Conservation (phyloP, 495 filamentous ascomycete species). For the Penicillium atrosanguineum region DNA sequence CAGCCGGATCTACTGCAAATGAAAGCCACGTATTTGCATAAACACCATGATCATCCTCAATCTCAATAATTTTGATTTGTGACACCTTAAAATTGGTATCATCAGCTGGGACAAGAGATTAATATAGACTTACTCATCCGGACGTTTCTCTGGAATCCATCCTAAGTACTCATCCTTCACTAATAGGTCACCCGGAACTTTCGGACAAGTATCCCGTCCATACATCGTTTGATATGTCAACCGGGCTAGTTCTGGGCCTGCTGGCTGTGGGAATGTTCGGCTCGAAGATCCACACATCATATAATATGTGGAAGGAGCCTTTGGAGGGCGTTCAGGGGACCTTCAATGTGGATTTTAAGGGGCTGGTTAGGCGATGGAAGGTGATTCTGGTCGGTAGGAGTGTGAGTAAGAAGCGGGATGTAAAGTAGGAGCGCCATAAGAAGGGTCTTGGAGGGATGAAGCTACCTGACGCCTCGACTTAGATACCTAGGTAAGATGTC, state of each 20-base stretch:
- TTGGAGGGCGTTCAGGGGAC: constrained; percentile 23
- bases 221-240: constrained; percentile 28
- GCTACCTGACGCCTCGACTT: no score
- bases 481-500: no score
- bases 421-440: constrained; percentile 1
- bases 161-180: constrained; percentile 30
- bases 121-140: background rate
- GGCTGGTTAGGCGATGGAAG: constrained; percentile 18
- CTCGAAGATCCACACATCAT: constrained; percentile 16
- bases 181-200: constrained; percentile 23
- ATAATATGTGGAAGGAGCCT: constrained; percentile 21
- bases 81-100: constrained; percentile 33
- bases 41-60: constrained; percentile 26
- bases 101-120: constrained; percentile 20
- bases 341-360: constrained; percentile 29
- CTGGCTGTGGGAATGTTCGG: constrained; percentile 22
- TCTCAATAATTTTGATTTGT: constrained; percentile 32
- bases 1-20: constrained; percentile 28
- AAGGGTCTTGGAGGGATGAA: no score
- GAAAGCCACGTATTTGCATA: constrained; percentile 28
- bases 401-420: constrained; percentile 1
- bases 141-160: constrained; percentile 20
- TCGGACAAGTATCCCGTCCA: constrained; percentile 15
- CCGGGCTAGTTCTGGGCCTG: constrained; percentile 25
- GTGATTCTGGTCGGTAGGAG: constrained; percentile 14